phyloP scores from a whole-genome alignment of 2,329 filamentous ascomycete genomes.

The Xylaria hypoxylon region DNA sequence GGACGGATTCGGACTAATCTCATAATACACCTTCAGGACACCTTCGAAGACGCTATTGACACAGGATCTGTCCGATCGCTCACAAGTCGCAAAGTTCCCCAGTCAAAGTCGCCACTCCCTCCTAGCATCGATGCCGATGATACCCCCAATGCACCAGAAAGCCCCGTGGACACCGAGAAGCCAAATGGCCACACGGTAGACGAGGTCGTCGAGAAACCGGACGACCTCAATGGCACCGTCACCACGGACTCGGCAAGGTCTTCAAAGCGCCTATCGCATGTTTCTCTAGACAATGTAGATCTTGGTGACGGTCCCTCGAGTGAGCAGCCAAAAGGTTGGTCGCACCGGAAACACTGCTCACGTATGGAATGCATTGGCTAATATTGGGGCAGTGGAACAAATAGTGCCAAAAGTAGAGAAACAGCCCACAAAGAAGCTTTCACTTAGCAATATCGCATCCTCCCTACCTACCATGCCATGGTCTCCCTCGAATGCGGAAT shows the following conservation, averaged over 20 bases:
- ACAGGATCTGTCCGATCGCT: constrained; percentile 73
- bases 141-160: constrained; percentile 36
- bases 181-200: constrained; percentile 41
- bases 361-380: constrained; percentile 21
- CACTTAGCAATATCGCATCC: constrained; percentile 77
- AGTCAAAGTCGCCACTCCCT: constrained; percentile 50
- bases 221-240: constrained; percentile 34
- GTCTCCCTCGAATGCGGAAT: constrained; percentile 68
- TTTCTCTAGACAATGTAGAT: constrained; percentile 71
- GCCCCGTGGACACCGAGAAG: constrained; percentile 42
- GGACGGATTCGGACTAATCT: constrained; percentile 34
- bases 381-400: constrained; percentile 46
- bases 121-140: constrained; percentile 46
- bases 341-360: neutral
- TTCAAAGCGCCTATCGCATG: constrained; percentile 60
- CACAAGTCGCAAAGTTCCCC: constrained; percentile 60
- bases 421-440: constrained; percentile 66
- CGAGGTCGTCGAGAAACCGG: constrained; percentile 36
- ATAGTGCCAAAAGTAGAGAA: constrained; percentile 50
- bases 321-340: constrained; percentile 47
- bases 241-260: constrained; percentile 53
- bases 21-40: constrained; percentile 64
- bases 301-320: constrained; percentile 68
- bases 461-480: constrained; percentile 79
- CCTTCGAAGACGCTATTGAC: constrained; percentile 86